phyloP scores from a whole-genome alignment of 2,329 filamentous ascomycete species.

The Pseudogymnoascus sp. region DNA sequence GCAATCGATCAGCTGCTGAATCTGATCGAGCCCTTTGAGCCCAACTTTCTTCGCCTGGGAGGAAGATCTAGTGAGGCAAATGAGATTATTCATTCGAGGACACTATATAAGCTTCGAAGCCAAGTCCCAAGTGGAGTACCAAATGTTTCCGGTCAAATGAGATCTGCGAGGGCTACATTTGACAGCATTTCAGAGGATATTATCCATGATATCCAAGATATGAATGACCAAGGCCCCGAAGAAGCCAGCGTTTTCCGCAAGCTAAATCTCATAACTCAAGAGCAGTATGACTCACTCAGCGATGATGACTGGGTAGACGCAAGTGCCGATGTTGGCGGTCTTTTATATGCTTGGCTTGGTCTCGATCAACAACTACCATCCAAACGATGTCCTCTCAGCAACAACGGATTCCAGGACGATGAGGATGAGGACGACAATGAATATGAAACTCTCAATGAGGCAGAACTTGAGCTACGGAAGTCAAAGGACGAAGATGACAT shows the following conservation, averaged over 20 bases:
- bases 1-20: constrained; percentile 74
- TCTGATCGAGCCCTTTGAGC: constrained; percentile 42
- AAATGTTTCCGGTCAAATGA: no score
- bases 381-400: constrained; percentile 20
- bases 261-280: constrained; percentile 51
- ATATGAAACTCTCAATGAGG: constrained; percentile 22
- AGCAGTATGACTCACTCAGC: constrained; percentile 56
- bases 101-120: constrained; percentile 41
- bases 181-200: constrained; percentile 13
- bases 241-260: constrained; percentile 46
- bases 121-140: background rate
- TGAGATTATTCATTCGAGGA: constrained; percentile 55
- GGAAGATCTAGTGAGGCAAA: constrained; percentile 36
- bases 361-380: constrained; percentile 19
- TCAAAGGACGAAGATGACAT: constrained; percentile 15
- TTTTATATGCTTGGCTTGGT: constrained; percentile 20
- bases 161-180: constrained; percentile 23
- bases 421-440: constrained; percentile 23
- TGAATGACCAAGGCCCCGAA: constrained; percentile 35
- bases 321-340: background rate
- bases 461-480: constrained; percentile 19
- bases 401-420: constrained; percentile 24
- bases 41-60: constrained; percentile 53
- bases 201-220: background rate
- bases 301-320: constrained; percentile 34